Evolutionary conservation across 306 rosid species (phyloP).

Genomic region (Vigna unguiculata): DNA sequence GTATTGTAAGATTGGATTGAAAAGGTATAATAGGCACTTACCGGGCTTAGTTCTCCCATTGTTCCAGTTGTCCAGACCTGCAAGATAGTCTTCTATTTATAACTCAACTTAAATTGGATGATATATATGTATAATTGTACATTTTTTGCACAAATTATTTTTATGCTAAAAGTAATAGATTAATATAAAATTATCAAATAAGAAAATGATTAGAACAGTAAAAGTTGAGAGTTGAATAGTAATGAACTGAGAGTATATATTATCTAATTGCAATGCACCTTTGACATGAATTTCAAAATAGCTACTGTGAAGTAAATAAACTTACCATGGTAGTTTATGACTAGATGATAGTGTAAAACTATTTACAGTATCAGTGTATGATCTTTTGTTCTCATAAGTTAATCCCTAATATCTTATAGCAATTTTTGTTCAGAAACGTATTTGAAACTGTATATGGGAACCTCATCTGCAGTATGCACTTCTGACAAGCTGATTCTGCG

Average conservation of each 20-base stretch:
- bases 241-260: too few relatives aligned
- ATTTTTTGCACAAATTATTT: too few relatives aligned
- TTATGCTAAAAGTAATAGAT: too few relatives aligned
- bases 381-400: neutral
- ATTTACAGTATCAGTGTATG: too few relatives aligned
- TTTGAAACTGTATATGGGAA: constrained; percentile 34
- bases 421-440: neutral
- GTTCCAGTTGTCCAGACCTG: constrained; percentile 96
- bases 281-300: too few relatives aligned
- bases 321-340: too few relatives aligned
- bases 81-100: constrained; percentile 24
- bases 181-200: neutral
- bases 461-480: constrained; percentile 92
- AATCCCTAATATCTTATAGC: neutral
- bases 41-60: constrained; percentile 93
- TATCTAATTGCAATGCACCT: too few relatives aligned
- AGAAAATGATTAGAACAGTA: neutral
- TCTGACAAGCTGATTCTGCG: constrained; percentile 84
- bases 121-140: too few relatives aligned
- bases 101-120: constrained; percentile 29
- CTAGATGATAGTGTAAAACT: too few relatives aligned
- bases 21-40: constrained; percentile 46
- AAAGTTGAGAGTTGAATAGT: too few relatives aligned
- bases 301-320: too few relatives aligned
- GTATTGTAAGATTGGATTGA: constrained; percentile 13